Evolutionary conservation across 192 early-diverging fungal species (phyloP).

Genomic region (Phlyctochytrium arcticum): DNA sequence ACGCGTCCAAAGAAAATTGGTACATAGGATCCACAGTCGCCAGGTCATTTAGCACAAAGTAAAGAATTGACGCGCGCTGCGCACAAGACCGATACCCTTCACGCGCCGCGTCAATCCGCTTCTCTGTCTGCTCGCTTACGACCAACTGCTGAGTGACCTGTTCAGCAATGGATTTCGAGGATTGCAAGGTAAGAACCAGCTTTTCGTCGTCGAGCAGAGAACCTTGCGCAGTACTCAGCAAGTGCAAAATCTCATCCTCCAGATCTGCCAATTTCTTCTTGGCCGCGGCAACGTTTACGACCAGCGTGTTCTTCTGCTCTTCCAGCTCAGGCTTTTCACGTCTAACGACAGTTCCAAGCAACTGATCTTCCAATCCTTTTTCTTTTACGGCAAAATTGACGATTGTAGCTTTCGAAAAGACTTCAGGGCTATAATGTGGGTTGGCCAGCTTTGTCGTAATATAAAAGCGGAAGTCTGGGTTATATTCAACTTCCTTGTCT

Average conservation of each 20-base stretch:
- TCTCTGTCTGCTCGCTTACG: conserved; percentile 61
- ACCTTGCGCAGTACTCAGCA: conserved; percentile 63
- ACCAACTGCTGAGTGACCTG: conserved; percentile 58
- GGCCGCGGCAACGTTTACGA: conserved; percentile 53
- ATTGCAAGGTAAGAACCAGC: conserved; percentile 59
- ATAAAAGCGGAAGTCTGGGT: conserved; percentile 58
- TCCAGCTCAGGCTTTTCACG: conserved; percentile 58
- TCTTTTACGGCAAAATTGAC: conserved; percentile 65
- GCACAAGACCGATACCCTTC: conserved; percentile 59
- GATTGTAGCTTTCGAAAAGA: conserved; percentile 62
- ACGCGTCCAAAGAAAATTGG: conserved; percentile 59
- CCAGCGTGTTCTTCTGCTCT: conserved; percentile 57
- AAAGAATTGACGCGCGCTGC: conserved; percentile 56
- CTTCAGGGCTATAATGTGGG: conserved; percentile 56
- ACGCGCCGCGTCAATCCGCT: conserved; percentile 55
- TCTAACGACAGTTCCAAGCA: conserved; percentile 55
- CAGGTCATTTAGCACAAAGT: conserved; percentile 59
- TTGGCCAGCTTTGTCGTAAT: conserved; percentile 59
- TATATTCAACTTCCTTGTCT: conserved; percentile 62
- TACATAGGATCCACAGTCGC: conserved; percentile 63
- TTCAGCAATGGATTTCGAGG: conserved; percentile 55
- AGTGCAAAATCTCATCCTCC: conserved; percentile 56
- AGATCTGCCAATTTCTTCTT: conserved; percentile 56
- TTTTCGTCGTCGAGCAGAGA: conserved; percentile 60
- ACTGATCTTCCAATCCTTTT: conserved; percentile 58